Conservation (phyloP, 345 rosid genomes). For the Syzygium aqueum region DNA sequence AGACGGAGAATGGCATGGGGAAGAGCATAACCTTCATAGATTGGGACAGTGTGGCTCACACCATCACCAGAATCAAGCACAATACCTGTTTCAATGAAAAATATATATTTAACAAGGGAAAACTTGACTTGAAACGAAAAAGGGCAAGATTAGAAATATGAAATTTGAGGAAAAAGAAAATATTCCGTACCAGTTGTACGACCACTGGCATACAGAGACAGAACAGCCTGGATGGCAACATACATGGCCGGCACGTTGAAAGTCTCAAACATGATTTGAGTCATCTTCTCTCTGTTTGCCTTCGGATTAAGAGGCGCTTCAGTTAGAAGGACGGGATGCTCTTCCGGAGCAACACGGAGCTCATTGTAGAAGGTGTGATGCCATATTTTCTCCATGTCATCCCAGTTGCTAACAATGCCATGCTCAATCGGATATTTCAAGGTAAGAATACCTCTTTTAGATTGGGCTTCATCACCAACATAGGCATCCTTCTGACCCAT, state of each 20-base stretch:
- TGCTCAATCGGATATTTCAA: conserved; percentile 71
- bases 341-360: conserved; percentile 66
- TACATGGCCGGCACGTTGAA: conserved; percentile 62
- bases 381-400: conserved; percentile 80
- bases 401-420: conserved; percentile 77
- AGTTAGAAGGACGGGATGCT: conserved; percentile 55
- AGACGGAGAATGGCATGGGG: conserved; percentile 58
- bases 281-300: conserved; percentile 72
- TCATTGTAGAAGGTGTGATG: conserved; percentile 73
- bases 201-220: conserved; percentile 55
- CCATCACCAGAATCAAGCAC: conserved; percentile 72
- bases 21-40: conserved; percentile 55
- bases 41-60: conserved; percentile 61
- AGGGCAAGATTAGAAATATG: neutral
- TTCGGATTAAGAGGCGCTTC: conserved; percentile 65
- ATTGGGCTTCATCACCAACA: conserved; percentile 72
- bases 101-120: neutral
- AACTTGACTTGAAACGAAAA: neutral
- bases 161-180: neutral
- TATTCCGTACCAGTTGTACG: conserved; percentile 44
- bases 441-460: conserved; percentile 69
- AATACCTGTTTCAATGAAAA: conserved; percentile 26
- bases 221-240: conserved; percentile 60
- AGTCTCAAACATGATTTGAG: conserved; percentile 76
- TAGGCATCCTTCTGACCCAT: conserved; percentile 80